These are phyloP conservation scores for Zygosaccharomyces bailii DNA, from an alignment of 805 yeast species.

Conservation along the genomic window DNA sequence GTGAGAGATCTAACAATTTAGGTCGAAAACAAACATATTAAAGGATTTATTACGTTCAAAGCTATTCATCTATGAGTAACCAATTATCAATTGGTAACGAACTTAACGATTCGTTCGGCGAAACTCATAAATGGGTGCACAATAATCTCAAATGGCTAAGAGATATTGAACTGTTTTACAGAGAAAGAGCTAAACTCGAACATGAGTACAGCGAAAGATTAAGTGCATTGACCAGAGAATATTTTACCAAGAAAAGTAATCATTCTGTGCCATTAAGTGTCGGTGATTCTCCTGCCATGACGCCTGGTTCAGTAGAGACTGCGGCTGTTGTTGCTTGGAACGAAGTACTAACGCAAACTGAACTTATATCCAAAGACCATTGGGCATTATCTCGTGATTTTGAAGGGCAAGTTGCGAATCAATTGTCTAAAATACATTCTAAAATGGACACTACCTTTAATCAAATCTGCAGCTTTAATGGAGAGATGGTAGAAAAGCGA, in stretches of 20 bases:
- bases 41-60: not conserved
- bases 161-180: constrained; percentile 80
- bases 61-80: constrained; percentile 20
- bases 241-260: constrained; percentile 72
- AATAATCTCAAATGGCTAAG: constrained; percentile 70
- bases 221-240: constrained; percentile 59
- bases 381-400: constrained; percentile 57
- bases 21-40: not conserved
- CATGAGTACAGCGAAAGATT: constrained; percentile 74
- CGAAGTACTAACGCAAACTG: constrained; percentile 80
- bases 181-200: constrained; percentile 78
- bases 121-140: constrained; percentile 73
- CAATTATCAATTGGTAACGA: constrained; percentile 59
- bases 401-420: constrained; percentile 56
- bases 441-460: constrained; percentile 53
- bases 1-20: not conserved
- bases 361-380: constrained; percentile 68
- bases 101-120: constrained; percentile 73
- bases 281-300: constrained; percentile 84
- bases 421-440: constrained; percentile 50
- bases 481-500: constrained; percentile 46
- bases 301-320: constrained; percentile 92
- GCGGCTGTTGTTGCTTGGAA: constrained; percentile 89
- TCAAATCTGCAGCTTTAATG: constrained; percentile 56
- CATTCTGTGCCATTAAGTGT: constrained; percentile 67